Evolutionary conservation across 2,329 filamentous ascomycete species (phyloP), one percentile per base, ranked within the genome.

Genomic region (Nothopassalora personata): DNA sequence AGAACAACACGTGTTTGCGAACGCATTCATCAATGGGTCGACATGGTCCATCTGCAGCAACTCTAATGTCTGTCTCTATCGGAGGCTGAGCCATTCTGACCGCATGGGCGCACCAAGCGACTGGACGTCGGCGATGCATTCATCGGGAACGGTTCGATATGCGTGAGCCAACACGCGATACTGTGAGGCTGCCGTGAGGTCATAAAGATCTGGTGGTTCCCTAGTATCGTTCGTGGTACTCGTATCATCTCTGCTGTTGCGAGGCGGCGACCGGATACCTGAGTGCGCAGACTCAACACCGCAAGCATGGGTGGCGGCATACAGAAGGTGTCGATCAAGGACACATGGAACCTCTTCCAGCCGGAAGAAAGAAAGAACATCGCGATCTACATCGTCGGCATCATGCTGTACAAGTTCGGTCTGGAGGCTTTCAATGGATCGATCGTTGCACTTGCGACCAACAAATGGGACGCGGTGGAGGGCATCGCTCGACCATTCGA

Each of bases 361-460:
- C 43, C 52, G 8, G 52, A 59, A 19, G 52, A 59, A 27, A 30
- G 57, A 27, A 45, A 52, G 46, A 55, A 59, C 30, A 59, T 59
- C 28, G 52, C 33, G 9, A 59, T 54, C 30, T 55, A 59, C 36
- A 55, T 59, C 23, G 57, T 18, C 34, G 51, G 57, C 13, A 52
- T 55, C 23, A 59, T 54, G 57, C 47, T 59, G 31, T 59, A 59
- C 46, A 59, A 59, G 34, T 59, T 59, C 36, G 46, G 52, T 5
- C 57, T 59, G 11, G 57, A 59, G 36, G 57, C 57, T n/a, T 59
- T 59, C 53, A 59, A 59, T 19, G 57, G 53, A 33, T 59, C 53
- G 19, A 55, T 59, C 19, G 54, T 59, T 33, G 52, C 57, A 8
- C 47, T 59, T 11, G 57, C 57, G 13, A 55, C 57, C 8, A 55